Evolutionary conservation across 179 eudicot species (phyloP), one percentile per base, ranked within the genome.

Genomic region (Patellifolia procumbens): DNA sequence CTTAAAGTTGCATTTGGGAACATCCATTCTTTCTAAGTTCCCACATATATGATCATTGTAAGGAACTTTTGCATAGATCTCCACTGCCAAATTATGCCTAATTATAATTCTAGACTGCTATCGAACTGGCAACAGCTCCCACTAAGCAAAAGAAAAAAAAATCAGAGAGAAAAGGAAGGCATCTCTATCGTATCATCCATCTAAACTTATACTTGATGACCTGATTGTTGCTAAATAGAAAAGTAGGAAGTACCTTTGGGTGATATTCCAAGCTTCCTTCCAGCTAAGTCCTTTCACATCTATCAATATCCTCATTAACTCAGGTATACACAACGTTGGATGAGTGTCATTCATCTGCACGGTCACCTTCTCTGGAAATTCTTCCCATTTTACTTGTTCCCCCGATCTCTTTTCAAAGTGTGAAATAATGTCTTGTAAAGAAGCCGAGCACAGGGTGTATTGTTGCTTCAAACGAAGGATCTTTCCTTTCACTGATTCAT

Each of bases 321-420:
- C 98, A 7, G 98, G 98, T 26, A 93, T 93, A 79, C 98, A 93
- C 29, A 93, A 89, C 75, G 98, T 93, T 58, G 98, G 98, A 78
- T 93, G 97, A 20, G 98, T 93, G 77, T 93, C 98, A 82, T 93
- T 93, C 98, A 93, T 93, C 85, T 93, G 98, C 64, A 93, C 94
- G 6, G 98, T 97, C 74, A 93, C 96, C 81, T 90, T 93, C 70
- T 87, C 87, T 45, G 98, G 93, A 80, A 93, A 91, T n/a, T 85
- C 87, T 74, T 88, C 91, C 98, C 98, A 93, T 67, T 86, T 86
- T 42, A 86, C 85, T 72, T 46, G 78, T 43, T 83, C 83, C 24
- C 87, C 94, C 81, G 97, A 89, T 83, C 98, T 86, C 83, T 81
- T 89, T 85, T 93, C 94, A 89, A 91, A 93, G 37, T 88, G 86